Conservation (phyloP, 495 filamentous ascomycete species). For the Glonium stellatum region DNA sequence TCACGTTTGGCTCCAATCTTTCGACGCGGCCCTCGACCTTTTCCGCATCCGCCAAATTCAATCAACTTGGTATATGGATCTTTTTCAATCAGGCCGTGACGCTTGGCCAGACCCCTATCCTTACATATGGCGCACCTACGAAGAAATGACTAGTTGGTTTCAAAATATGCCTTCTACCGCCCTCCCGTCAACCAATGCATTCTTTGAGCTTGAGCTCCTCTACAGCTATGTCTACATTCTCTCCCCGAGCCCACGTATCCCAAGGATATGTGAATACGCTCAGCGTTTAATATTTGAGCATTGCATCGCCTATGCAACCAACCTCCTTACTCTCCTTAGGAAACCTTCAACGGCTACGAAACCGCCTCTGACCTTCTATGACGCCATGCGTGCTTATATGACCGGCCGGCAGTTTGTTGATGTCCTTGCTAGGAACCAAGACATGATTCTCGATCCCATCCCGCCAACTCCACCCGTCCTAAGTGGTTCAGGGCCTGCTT, state of each 20-base stretch:
- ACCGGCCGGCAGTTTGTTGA: constrained; percentile 64
- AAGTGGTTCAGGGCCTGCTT: background rate
- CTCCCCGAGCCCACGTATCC: constrained; percentile 55
- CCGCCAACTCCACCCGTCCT: constrained; percentile 24
- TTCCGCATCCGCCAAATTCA: constrained; percentile 71
- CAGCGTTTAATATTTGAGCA: constrained; percentile 75
- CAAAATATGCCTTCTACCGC: constrained; percentile 18
- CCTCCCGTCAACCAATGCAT: constrained; percentile 18
- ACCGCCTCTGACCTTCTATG: constrained; percentile 64
- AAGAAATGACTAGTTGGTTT: constrained; percentile 27
- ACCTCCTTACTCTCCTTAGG: constrained; percentile 48
- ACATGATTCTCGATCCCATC: constrained; percentile 35
- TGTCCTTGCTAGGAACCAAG: constrained; percentile 51
- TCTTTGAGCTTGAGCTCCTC: constrained; percentile 72
- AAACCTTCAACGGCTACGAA: constrained; percentile 34
- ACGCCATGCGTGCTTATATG: constrained; percentile 64
- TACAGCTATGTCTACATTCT: constrained; percentile 81
- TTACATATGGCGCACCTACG: constrained; percentile 34
- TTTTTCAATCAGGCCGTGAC: constrained; percentile 65
- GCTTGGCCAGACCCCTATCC: constrained; percentile 38
- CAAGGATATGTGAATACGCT: constrained; percentile 57
- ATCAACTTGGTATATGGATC: constrained; percentile 73
- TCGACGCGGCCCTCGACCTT: constrained; percentile 47
- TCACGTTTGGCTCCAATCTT: constrained; percentile 41
- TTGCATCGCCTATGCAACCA: constrained; percentile 62